Evolutionary conservation across 1,284 basidiomycete species (phyloP).

Genomic region (Heterobasidion occidentale): DNA sequence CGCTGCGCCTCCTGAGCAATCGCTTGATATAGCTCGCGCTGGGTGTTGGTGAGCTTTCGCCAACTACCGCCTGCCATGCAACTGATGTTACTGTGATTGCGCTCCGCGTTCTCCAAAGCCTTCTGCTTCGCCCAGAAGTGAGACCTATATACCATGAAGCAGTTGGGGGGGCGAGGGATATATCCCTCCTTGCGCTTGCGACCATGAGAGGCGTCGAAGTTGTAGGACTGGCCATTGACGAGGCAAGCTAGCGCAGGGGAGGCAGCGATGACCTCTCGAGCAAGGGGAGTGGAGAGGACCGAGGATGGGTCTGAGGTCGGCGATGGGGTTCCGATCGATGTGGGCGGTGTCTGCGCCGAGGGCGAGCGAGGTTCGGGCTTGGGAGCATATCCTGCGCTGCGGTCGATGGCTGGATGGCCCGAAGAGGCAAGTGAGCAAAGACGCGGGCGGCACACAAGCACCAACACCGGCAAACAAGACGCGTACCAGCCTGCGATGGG

Average conservation of each 20-base stretch:
- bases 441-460: conserved; percentile 4
- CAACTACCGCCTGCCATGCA: conserved; percentile 38
- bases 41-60: conserved; percentile 26
- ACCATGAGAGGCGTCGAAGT: conserved; percentile 26
- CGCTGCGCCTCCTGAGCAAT: conserved; percentile 40
- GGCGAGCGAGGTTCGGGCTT: not conserved
- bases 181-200: conserved; percentile 32
- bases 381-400: not conserved
- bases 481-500: conserved; percentile 17
- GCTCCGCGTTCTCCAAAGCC: conserved; percentile 28
- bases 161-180: conserved; percentile 74
- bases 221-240: conserved; percentile 8
- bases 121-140: conserved; percentile 50
- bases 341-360: not conserved
- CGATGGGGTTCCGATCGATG: not conserved
- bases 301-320: not conserved
- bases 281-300: not conserved
- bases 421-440: conserved; percentile 11
- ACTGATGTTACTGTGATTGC: conserved; percentile 45
- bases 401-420: conserved; percentile 4
- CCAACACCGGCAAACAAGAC: conserved; percentile 5
- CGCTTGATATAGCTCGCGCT: conserved; percentile 31
- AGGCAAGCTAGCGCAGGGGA: conserved; percentile 9
- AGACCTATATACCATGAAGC: conserved; percentile 79
- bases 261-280: conserved; percentile 6